Evolutionary conservation across 768 basidiomycete genomes (phyloP), one percentile per base, ranked within the genome.

Genomic region (Xerocomus brunneocitrinus): DNA sequence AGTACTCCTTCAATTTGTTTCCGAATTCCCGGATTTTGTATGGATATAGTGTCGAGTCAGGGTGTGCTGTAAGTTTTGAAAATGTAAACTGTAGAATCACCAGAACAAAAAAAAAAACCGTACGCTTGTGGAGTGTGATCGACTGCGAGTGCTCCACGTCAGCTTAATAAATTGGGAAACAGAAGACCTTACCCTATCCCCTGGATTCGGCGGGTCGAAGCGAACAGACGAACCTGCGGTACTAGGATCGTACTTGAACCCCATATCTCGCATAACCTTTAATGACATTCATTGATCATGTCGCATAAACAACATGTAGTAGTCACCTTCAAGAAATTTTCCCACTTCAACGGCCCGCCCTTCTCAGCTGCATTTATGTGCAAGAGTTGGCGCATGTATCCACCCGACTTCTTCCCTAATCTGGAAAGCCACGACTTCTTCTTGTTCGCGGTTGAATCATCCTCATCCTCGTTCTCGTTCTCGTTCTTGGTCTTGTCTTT

Each of bases 201-300:
- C 67, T 40, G 67, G 62, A 59, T 83, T 73, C 16, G 87, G 89
- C 45, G 89, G 89, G 67, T 88, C 83, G 62, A 91, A 91, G 35
- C 88, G 79, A 34, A 91, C 89, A 65, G 87, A 87, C 9, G 88
- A 90, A 3, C 89, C 89, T 19, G 89, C 87, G 3, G 87, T 88
- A 54, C 81, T 82, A 5, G 85, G 85, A 62, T 84, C 82, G 58
- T 83, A 84, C 3, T 71, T 70, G 67, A 91, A 91, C 34, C 89
- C 89, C 80, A 91, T 83, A 44, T 86, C 85, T 35, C 74, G 71
- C 88, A 91, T 88, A 35, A 88, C 70, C 89, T 90, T 59, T 8
- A 41, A 47, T 27, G 32, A 51, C 38, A 36, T 50, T 38, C 36
- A 34, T 50, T 40, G 8, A 52, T 43, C 30, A 34, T 8, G 36